These are phyloP conservation scores for Pythium angustatum DNA, from an alignment of 352 stramenopile genomes.

Conservation along the genomic window DNA sequence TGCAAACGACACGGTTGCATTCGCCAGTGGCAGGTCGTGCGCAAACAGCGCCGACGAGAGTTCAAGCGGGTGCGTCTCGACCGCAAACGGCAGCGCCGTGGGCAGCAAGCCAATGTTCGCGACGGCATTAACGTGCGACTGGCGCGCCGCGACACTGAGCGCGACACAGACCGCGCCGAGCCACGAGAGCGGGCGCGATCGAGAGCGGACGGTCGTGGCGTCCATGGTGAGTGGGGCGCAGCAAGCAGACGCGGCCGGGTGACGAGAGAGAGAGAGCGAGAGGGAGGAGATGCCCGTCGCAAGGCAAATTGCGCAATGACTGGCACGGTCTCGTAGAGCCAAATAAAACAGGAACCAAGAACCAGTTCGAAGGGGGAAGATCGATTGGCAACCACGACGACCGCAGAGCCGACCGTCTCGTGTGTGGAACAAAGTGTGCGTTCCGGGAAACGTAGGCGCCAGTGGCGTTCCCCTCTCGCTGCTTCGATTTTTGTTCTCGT, in stretches of 20 bases:
- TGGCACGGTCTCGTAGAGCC: not conserved
- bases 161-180: conserved; percentile 21
- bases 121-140: conserved; percentile 2
- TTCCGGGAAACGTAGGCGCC: no score
- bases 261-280: not conserved
- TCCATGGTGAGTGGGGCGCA: conserved; percentile 1
- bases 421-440: not conserved
- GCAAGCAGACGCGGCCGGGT: not conserved
- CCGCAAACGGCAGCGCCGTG: conserved; percentile 48
- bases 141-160: conserved; percentile 3
- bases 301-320: conserved; percentile 2
- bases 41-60: conserved; percentile 56
- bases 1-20: conserved; percentile 20
- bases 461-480: not conserved
- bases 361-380: no score
- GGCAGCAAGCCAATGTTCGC: conserved; percentile 23
- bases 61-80: conserved; percentile 51
- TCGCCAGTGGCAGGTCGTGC: conserved; percentile 34
- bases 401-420: not conserved
- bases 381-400: conserved; percentile 16
- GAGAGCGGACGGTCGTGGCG: conserved; percentile 2
- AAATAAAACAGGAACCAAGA: not conserved
- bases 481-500: conserved; percentile 15
- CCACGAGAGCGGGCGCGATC: conserved; percentile 7
- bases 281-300: not conserved